Conservation (phyloP, 2,329 filamentous ascomycete species). For the Phaeosphaeriaceae sp. region DNA sequence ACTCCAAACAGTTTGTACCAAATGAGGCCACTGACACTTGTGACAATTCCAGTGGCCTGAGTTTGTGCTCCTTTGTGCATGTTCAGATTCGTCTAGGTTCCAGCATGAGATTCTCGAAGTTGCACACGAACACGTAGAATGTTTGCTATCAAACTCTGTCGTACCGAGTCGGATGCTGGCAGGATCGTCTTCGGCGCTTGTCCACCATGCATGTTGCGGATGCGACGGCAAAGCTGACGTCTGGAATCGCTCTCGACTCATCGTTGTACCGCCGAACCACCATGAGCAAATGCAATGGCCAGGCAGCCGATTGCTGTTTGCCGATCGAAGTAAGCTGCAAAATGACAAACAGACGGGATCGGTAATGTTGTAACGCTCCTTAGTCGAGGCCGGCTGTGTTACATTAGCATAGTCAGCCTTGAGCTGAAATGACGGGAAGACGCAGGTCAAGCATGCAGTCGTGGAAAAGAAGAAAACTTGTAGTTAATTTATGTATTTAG, state of each 20-base stretch:
- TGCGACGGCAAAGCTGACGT: too few relatives aligned
- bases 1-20: not conserved
- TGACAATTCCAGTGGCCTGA: not conserved
- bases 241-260: too few relatives aligned
- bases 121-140: not conserved
- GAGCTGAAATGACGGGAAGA: not conserved
- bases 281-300: too few relatives aligned
- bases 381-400: too few relatives aligned
- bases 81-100: not conserved
- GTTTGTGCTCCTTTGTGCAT: not conserved
- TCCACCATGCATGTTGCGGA: not conserved
- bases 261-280: too few relatives aligned
- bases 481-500: slow-evolving; percentile 32
- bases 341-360: too few relatives aligned
- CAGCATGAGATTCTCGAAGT: not conserved
- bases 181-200: not conserved
- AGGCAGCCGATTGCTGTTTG: too few relatives aligned
- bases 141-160: not conserved
- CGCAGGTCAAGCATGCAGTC: not conserved
- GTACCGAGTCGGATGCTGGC: not conserved
- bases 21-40: not conserved
- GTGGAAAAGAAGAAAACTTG: not conserved
- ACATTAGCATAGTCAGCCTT: too few relatives aligned
- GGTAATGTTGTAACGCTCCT: too few relatives aligned
- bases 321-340: too few relatives aligned